These are phyloP conservation scores for Neurospora crassa DNA, from an alignment of 2,329 filamentous ascomycete genomes.

Conservation along the genomic window DNA sequence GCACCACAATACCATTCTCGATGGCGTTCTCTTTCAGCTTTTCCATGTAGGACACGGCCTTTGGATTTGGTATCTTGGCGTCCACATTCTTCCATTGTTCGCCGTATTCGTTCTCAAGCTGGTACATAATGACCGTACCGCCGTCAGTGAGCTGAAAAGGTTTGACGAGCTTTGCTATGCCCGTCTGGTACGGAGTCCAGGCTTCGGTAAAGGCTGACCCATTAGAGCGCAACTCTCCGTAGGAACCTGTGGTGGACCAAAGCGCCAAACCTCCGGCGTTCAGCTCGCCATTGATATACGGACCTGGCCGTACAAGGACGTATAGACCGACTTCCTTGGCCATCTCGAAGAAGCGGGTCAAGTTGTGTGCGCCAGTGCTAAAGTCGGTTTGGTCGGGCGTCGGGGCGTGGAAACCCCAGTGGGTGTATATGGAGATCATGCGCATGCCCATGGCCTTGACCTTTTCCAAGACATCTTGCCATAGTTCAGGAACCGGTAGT, in stretches of 20 bases:
- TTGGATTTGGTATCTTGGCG: constrained; percentile 23
- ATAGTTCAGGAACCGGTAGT: constrained; percentile 43
- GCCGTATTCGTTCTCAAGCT: constrained; percentile 44
- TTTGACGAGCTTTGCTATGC: constrained; percentile 35
- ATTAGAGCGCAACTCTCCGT: constrained; percentile 42
- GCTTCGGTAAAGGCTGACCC: constrained; percentile 21
- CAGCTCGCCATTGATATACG: constrained; percentile 55
- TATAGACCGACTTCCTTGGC: constrained; percentile 45
- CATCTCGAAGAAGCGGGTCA: constrained; percentile 40
- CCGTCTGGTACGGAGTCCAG: constrained; percentile 21
- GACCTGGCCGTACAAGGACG: constrained; percentile 46
- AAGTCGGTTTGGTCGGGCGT: constrained; percentile 24
- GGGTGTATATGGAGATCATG: constrained; percentile 29
- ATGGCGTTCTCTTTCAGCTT: constrained; percentile 36
- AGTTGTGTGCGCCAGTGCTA: constrained; percentile 32
- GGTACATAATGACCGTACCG: constrained; percentile 40
- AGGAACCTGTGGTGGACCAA: constrained; percentile 52
- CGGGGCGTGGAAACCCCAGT: constrained; percentile 32
- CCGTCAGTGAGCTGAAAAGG: constrained; percentile 40
- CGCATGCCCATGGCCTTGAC: constrained; percentile 13
- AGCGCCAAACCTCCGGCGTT: constrained; percentile 53
- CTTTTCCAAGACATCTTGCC: constrained; percentile 20
- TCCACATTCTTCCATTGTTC: constrained; percentile 31
- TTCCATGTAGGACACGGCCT: constrained; percentile 40
- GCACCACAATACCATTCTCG: constrained; percentile 37